Conservation (phyloP, 192 early-diverging fungal genomes). For the Kickxella alabastrina region DNA sequence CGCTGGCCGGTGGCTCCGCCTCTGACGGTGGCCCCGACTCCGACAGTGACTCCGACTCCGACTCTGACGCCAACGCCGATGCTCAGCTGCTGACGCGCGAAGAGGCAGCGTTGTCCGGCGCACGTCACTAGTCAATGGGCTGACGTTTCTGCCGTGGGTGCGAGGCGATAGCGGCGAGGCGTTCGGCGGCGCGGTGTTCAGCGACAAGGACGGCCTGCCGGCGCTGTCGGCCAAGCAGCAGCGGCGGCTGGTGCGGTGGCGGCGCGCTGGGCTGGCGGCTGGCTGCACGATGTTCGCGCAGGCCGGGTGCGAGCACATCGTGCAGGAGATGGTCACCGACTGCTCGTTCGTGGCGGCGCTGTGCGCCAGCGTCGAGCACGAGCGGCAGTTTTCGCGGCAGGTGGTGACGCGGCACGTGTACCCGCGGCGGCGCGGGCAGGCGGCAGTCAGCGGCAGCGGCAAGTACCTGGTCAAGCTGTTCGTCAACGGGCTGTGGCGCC, state of each 20-base stretch:
- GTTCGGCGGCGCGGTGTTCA: conserved; percentile 55
- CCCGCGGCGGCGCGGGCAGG: conserved; percentile 63
- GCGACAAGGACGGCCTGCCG: conserved; percentile 77
- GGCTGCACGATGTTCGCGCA: conserved; percentile 59
- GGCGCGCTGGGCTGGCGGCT: conserved; percentile 73
- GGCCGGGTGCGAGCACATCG: conserved; percentile 64
- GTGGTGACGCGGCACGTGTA: conserved; percentile 83
- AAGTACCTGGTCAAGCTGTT: conserved; percentile 85
- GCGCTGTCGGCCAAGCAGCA: conserved; percentile 71
- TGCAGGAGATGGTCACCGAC: conserved; percentile 89
- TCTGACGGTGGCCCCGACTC: not conserved
- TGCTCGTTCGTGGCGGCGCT: conserved; percentile 94
- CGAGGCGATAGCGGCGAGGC: conserved; percentile 60
- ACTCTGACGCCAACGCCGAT: no score
- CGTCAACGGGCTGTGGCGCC: conserved; percentile 81
- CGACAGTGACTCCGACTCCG: no score
- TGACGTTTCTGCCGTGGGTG: conserved; percentile 72
- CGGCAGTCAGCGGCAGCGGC: conserved; percentile 79
- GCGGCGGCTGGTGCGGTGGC: conserved; percentile 74
- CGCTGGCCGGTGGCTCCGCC: not conserved
- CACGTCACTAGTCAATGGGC: conserved; percentile 70
- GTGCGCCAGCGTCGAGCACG: conserved; percentile 79
- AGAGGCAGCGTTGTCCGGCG: conserved; percentile 62
- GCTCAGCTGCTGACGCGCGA: conserved; percentile 22
- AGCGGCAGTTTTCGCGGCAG: conserved; percentile 67